These are phyloP conservation scores for Silybum marianum DNA, from an alignment of 129 eudicot genomes.

Conservation along the genomic window DNA sequence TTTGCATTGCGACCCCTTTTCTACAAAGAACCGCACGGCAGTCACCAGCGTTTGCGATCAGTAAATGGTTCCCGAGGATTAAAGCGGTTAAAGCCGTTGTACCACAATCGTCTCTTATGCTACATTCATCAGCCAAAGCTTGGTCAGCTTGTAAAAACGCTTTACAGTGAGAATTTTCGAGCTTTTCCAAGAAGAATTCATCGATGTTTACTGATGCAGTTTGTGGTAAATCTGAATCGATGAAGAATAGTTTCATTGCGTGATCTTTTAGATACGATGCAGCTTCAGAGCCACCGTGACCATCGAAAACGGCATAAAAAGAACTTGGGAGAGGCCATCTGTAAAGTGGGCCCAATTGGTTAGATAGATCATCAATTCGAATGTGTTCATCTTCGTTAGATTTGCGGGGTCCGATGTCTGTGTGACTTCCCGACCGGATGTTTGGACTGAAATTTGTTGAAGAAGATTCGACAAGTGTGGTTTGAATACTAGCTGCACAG, in stretches of 20 bases:
- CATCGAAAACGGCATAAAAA: slow-evolving; percentile 80
- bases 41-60: slow-evolving; percentile 84
- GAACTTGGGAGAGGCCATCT: slow-evolving; percentile 64
- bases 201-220: slow-evolving; percentile 34
- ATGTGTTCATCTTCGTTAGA: slow-evolving; percentile 83
- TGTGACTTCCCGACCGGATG: slow-evolving; percentile 77
- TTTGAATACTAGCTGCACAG: slow-evolving; percentile 42
- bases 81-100: slow-evolving; percentile 82
- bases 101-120: slow-evolving; percentile 59
- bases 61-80: slow-evolving; percentile 60
- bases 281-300: slow-evolving; percentile 88
- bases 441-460: slow-evolving; percentile 38
- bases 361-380: slow-evolving; percentile 60
- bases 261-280: slow-evolving; percentile 64
- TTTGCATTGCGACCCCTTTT: slow-evolving; percentile 74
- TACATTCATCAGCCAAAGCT: slow-evolving; percentile 67
- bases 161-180: slow-evolving; percentile 45
- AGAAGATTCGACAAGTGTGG: slow-evolving; percentile 38
- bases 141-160: slow-evolving; percentile 67
- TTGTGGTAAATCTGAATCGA: slow-evolving; percentile 64
- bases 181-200: slow-evolving; percentile 47
- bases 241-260: slow-evolving; percentile 62
- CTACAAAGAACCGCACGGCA: slow-evolving; percentile 83
- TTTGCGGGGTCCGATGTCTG: slow-evolving; percentile 77
- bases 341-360: slow-evolving; percentile 48